Conservation (phyloP, 257 asterid species). For the Solanum peruvianum region DNA sequence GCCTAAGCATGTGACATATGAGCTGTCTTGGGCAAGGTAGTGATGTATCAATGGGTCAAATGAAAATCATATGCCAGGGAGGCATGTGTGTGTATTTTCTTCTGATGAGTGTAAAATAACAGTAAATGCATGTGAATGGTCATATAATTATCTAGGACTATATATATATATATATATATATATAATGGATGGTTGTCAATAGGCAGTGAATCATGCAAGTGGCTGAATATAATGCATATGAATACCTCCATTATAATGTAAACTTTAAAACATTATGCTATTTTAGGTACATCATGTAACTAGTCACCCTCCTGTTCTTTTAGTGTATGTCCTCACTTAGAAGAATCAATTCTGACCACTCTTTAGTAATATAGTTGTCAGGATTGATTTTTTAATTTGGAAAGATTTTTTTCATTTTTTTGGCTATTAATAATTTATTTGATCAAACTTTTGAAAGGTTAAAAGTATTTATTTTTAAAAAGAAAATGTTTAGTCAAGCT, state of each 20-base stretch:
- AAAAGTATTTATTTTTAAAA: background rate
- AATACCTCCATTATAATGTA: background rate
- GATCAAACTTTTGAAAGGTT: background rate
- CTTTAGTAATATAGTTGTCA: background rate
- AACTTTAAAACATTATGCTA: background rate
- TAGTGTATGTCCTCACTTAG: background rate
- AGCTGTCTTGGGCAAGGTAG: slow-evolving; percentile 31
- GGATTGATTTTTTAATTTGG: background rate
- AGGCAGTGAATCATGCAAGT: slow-evolving; percentile 6
- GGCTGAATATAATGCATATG: background rate
- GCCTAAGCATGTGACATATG: slow-evolving; percentile 45
- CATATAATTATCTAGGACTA: background rate
- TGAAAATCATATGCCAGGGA: slow-evolving; percentile 38
- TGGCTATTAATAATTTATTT: background rate
- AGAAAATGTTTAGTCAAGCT: background rate
- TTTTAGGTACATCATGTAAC: background rate
- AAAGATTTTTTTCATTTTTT: background rate
- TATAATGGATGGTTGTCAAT: slow-evolving; percentile 1
- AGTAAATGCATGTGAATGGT: slow-evolving; percentile 35
- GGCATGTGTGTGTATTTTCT: slow-evolving; percentile 20
- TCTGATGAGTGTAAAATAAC: slow-evolving; percentile 5
- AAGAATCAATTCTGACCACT: background rate
- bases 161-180: background rate
- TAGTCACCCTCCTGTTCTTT: background rate
- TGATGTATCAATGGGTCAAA: slow-evolving; percentile 47